Evolutionary conservation across 306 rosid genomes (phyloP).

Genomic region (Fagus crenata): DNA sequence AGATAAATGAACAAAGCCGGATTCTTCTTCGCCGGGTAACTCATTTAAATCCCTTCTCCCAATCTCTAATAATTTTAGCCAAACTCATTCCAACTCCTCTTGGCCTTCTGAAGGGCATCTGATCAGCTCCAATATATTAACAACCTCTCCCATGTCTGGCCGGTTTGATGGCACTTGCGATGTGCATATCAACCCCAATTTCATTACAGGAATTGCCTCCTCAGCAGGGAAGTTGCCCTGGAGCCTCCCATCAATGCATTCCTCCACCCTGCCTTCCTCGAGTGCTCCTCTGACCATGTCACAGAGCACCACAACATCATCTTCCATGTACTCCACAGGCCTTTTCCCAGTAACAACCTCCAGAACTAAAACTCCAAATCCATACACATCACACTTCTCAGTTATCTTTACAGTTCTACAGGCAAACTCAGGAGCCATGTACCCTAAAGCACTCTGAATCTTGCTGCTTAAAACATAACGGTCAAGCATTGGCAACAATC

Average conservation of each 20-base stretch:
- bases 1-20: constrained; percentile 58
- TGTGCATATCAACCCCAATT: constrained; percentile 89
- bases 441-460: constrained; percentile 96
- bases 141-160: constrained; percentile 98
- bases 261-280: constrained; percentile 95
- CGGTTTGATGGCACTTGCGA: constrained; percentile 98
- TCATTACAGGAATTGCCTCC: constrained; percentile 91
- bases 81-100: constrained; percentile 65
- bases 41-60: constrained; percentile 43
- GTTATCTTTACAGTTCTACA: constrained; percentile 95
- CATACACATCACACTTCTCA: constrained; percentile 91
- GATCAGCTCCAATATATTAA: constrained; percentile 90
- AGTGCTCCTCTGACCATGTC: constrained; percentile 94
- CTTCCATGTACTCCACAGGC: constrained; percentile 99
- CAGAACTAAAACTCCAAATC: constrained; percentile 82
- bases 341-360: constrained; percentile 92
- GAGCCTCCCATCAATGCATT: constrained; percentile 77
- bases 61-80: constrained; percentile 34
- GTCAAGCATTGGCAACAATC: constrained; percentile 93
- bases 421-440: constrained; percentile 99
- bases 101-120: constrained; percentile 96
- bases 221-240: constrained; percentile 85
- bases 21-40: constrained; percentile 91
- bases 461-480: constrained; percentile 94
- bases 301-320: constrained; percentile 94